A percentile compares a stretch with the other conserved stretches of the same genome.
Evolutionary conservation across 768 basidiomycete species (phyloP).

Genomic region (Phanerodontia chrysosporium): DNA sequence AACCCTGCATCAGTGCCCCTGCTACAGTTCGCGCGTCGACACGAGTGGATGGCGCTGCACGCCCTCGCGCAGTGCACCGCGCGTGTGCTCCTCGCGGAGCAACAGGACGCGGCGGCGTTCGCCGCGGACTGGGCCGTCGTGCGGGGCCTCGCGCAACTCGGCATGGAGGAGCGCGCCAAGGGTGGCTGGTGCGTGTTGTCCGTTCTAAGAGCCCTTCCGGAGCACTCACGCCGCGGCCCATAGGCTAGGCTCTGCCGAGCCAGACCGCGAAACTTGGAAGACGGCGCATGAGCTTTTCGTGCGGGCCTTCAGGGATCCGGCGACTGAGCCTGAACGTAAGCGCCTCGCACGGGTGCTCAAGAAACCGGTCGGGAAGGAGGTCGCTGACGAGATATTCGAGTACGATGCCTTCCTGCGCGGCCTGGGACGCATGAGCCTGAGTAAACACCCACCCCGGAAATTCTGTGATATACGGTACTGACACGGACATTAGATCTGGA

Average conservation of each 20-base stretch:
- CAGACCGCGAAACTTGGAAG: conserved; percentile 65
- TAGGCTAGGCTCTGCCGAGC: conserved; percentile 41
- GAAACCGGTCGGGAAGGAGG: conserved; percentile 38
- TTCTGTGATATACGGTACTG: background rate
- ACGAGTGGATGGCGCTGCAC: conserved; percentile 72
- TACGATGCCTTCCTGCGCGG: conserved; percentile 74
- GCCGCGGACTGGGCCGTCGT: conserved; percentile 53
- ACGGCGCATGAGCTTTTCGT: conserved; percentile 55
- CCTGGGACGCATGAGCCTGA: conserved; percentile 76
- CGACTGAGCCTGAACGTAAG: conserved; percentile 45
- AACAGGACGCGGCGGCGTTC: conserved; percentile 39
- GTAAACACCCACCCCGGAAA: conserved; percentile 35
- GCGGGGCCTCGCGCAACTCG: conserved; percentile 63
- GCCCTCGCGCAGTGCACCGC: conserved; percentile 68
- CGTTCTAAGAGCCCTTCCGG: background rate
- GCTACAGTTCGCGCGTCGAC: conserved; percentile 52
- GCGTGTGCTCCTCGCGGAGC: conserved; percentile 52
- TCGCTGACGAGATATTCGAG: conserved; percentile 60
- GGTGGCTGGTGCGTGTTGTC: conserved; percentile 40
- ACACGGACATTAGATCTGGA: conserved; percentile 55
- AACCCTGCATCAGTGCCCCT: conserved; percentile 68
- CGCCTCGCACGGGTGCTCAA: conserved; percentile 56
- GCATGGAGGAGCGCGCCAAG: conserved; percentile 61
- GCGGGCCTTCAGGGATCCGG: conserved; percentile 60
- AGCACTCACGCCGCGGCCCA: background rate